These are phyloP conservation scores for Lactifluus hygrophoroides DNA, from an alignment of 768 basidiomycete species.

Conservation along the genomic window DNA sequence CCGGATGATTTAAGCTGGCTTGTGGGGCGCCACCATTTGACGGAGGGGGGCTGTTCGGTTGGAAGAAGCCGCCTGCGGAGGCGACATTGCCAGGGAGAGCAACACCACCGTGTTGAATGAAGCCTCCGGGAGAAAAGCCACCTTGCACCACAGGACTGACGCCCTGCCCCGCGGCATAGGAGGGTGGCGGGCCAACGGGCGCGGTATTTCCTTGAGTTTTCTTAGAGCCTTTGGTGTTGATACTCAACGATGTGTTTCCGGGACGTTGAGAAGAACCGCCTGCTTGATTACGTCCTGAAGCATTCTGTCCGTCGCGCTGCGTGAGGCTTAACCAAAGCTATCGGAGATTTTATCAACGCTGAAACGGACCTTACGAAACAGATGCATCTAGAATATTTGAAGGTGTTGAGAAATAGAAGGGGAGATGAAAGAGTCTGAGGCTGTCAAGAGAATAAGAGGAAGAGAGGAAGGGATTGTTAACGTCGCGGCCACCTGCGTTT, in stretches of 20 bases:
- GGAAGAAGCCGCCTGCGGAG: not conserved
- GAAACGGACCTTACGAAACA: not conserved
- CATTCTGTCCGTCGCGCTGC: not conserved
- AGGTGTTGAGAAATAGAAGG: not conserved
- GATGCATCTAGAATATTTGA: not conserved
- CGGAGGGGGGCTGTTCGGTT: not conserved
- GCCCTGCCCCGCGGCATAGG: not conserved
- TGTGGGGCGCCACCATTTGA: not conserved
- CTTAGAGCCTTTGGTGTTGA: not conserved
- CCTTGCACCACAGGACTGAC: not conserved
- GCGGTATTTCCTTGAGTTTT: not conserved
- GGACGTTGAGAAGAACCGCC: not conserved
- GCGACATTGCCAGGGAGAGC: not conserved
- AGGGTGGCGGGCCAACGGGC: not conserved
- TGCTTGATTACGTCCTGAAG: not conserved
- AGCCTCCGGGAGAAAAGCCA: not conserved
- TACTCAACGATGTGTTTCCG: not conserved
- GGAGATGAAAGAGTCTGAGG: not conserved
- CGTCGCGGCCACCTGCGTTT: too few species aligned
- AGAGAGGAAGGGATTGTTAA: too few species aligned
- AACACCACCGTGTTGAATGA: not conserved
- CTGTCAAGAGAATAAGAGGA: too few species aligned
- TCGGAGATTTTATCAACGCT: not conserved
- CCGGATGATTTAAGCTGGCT: not conserved
- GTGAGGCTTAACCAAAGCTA: not conserved